Evolutionary conservation across 805 yeast species (phyloP), one percentile per base, ranked within the genome.

Genomic region (Clavispora vitiphila): DNA sequence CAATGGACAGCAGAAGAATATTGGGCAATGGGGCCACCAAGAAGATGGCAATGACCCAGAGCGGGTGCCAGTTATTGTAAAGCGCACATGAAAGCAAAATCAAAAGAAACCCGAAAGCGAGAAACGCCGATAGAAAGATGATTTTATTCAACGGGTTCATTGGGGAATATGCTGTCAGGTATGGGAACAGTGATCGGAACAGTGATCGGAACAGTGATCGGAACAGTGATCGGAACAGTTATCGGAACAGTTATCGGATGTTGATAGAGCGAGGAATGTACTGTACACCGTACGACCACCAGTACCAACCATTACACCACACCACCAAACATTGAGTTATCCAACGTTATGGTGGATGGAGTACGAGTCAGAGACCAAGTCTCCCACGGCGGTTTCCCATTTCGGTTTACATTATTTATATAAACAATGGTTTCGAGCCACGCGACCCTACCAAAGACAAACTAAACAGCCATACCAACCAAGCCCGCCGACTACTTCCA

Each of bases 111-210:
- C 76, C 76, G 15, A 71, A 60, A 8, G 76, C 76, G 27, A 70
- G 56, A 39, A 70, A 65, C 34, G 74, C 75, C 40, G 72, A 66
- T 39, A 70, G 61, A 54, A 70, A 69, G 48, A 70, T 69, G 50
- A 70, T 70, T 46, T 70, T 69, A 51, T 70, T 70, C 51, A 70
- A 63, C 37, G 75, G 74, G 54, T 69, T 68, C 74, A 69, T 69
- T 35, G 26, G 14, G 10, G 30, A 10, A 22, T n/a, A 11, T 11
- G 30, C 3, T 34, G 7, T 15, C n/a, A 15, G 18, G 4, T n/a
- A n/a, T n/a, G n/a, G n/a, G n/a, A n/a, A n/a, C n/a, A 16, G 30
- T 26, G n/a, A 26, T 26, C 26, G 26, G 26, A n/a, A n/a, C n/a
- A n/a, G n/a, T n/a, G n/a, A n/a, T n/a, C 18, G 15, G 36, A 26